These are phyloP conservation scores for Penicillium janthinellum DNA, from an alignment of 2,329 filamentous ascomycete genomes.

Conservation along the genomic window DNA sequence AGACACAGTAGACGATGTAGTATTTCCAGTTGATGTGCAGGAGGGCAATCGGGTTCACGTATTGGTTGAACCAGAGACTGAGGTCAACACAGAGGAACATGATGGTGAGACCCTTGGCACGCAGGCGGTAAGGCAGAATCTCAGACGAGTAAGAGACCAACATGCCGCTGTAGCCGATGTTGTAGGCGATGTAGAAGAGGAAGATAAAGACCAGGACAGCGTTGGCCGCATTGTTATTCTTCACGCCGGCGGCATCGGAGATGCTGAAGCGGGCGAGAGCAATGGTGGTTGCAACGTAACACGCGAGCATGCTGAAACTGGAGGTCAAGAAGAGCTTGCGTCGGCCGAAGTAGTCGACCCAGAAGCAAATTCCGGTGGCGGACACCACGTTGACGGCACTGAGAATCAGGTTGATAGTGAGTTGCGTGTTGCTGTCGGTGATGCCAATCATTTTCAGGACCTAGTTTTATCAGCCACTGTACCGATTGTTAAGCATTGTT, in stretches of 20 bases:
- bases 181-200: slow-evolving; percentile 18
- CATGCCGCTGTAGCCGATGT: slow-evolving; percentile 28
- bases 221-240: background rate
- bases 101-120: slow-evolving; percentile 50
- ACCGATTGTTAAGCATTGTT: background rate
- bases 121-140: slow-evolving; percentile 53
- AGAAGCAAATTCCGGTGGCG: slow-evolving; percentile 21
- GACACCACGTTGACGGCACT: slow-evolving; percentile 22
- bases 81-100: slow-evolving; percentile 39
- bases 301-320: slow-evolving; percentile 15
- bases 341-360: slow-evolving; percentile 17
- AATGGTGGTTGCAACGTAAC: slow-evolving; percentile 14
- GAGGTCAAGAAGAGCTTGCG: slow-evolving; percentile 18
- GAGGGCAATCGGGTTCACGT: slow-evolving; percentile 35
- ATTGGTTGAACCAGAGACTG: slow-evolving; percentile 40
- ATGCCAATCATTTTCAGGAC: slow-evolving; percentile 21
- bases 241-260: slow-evolving; percentile 8
- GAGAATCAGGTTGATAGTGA: slow-evolving; percentile 20
- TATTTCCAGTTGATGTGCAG: slow-evolving; percentile 38
- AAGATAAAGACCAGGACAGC: slow-evolving; percentile 13
- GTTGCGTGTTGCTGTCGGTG: slow-evolving; percentile 16
- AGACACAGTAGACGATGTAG: slow-evolving; percentile 42
- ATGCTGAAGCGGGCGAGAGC: slow-evolving; percentile 10
- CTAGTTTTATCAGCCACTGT: slow-evolving; percentile 9
- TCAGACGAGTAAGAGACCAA: slow-evolving; percentile 48